Evolutionary conservation across 441 rosid genomes (phyloP).

Genomic region (Arabidopsis lyrata): DNA sequence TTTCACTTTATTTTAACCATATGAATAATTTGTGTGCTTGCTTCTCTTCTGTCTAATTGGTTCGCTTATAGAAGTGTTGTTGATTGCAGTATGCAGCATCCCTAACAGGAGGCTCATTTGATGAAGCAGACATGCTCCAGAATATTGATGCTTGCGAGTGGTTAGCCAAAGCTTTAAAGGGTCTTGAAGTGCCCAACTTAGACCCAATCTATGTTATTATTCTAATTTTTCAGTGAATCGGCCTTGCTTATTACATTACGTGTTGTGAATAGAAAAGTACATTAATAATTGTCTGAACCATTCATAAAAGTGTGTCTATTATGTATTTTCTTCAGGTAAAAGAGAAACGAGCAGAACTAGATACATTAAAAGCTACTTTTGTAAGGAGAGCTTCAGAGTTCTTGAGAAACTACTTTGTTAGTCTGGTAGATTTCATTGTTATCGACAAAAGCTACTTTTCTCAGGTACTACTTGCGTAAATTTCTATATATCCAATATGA

Average conservation of each 20-base stretch:
- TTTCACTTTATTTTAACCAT: slow-evolving; percentile 20
- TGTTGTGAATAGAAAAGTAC: too few species aligned
- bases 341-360: slow-evolving; percentile 91
- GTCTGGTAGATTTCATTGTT: slow-evolving; percentile 98
- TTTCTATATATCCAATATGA: slow-evolving; percentile 23
- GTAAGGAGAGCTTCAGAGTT: slow-evolving; percentile 96
- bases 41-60: slow-evolving; percentile 26
- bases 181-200: slow-evolving; percentile 85
- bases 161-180: slow-evolving; percentile 82
- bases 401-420: slow-evolving; percentile 94
- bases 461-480: slow-evolving; percentile 62
- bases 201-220: slow-evolving; percentile 78
- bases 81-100: slow-evolving; percentile 80
- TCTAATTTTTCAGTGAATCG: neutral
- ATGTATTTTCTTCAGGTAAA: slow-evolving; percentile 66
- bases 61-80: slow-evolving; percentile 41
- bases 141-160: slow-evolving; percentile 99
- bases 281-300: neutral
- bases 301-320: neutral
- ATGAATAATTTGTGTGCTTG: slow-evolving; percentile 24
- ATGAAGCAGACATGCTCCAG: slow-evolving; percentile 89
- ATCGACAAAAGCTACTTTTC: slow-evolving; percentile 99
- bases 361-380: slow-evolving; percentile 82
- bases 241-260: too few species aligned
- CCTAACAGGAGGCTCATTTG: slow-evolving; percentile 92